phyloP scores from a whole-genome alignment of 495 filamentous ascomycete species.

The Trichoderma parareesei region DNA sequence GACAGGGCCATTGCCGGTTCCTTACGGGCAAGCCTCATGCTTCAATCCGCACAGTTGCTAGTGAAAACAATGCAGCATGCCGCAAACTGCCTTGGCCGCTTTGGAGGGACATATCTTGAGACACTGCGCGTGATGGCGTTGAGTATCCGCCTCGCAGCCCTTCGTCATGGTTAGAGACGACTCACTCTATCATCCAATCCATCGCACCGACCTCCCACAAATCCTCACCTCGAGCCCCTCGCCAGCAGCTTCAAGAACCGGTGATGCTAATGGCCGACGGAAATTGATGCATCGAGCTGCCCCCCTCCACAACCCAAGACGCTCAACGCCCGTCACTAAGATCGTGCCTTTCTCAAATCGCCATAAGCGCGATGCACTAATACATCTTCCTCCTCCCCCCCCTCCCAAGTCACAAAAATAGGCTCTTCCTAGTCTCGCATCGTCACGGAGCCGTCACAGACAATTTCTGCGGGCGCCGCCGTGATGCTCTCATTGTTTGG shows the following conservation, averaged over 20 bases:
- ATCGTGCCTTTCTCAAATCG: constrained; percentile 1
- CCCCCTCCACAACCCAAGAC: neutral
- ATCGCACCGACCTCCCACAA: neutral
- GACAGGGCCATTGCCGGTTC: neutral
- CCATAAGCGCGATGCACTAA: constrained; percentile 7
- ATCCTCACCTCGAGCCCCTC: neutral
- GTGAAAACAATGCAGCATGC: neutral
- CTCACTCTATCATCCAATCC: neutral
- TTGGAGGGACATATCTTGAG: neutral
- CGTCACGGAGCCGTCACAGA: constrained; percentile 7
- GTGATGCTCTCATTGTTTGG: constrained; percentile 3
- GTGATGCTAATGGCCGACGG: neutral
- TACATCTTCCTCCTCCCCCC: neutral
- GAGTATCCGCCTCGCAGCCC: neutral
- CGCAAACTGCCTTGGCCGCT: neutral
- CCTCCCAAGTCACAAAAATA: constrained; percentile 3
- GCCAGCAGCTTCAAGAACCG: neutral
- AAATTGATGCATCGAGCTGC: neutral
- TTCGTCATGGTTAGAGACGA: neutral
- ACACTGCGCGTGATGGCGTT: neutral
- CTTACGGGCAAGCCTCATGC: neutral
- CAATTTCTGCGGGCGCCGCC: neutral
- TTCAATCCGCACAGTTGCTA: neutral
- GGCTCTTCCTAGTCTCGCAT: neutral
- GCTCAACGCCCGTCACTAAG: neutral